Conservation (phyloP, 179 eudicot species). For the Corrigiola litoralis region DNA sequence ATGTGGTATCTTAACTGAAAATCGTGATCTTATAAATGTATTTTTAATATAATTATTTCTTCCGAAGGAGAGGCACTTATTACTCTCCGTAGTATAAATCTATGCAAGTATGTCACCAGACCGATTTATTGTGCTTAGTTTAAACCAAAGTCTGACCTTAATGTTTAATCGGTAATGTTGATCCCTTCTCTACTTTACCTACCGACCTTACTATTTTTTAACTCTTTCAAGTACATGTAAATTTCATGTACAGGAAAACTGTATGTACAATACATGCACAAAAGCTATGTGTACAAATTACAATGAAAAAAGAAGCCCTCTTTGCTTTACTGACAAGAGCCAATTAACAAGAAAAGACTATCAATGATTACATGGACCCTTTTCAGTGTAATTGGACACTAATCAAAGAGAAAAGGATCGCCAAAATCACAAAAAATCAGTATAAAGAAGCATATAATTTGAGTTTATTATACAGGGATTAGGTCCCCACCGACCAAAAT, state of each 20-base stretch:
- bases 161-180: background rate
- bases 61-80: too few relatives aligned
- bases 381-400: background rate
- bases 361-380: slow-evolving; percentile 17
- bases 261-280: background rate
- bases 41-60: too few relatives aligned
- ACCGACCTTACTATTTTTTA: background rate
- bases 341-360: background rate
- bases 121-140: background rate
- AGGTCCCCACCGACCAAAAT: too few relatives aligned
- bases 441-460: too few relatives aligned
- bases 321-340: slow-evolving; percentile 15
- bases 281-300: background rate
- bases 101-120: too few relatives aligned
- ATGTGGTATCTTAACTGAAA: too few relatives aligned
- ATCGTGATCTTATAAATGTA: too few relatives aligned
- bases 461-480: too few relatives aligned
- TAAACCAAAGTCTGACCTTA: background rate
- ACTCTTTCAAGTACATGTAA: slow-evolving; percentile 5
- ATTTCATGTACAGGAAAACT: slow-evolving; percentile 5
- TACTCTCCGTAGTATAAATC: too few relatives aligned
- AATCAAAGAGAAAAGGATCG: too few relatives aligned
- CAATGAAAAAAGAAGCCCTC: background rate
- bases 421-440: background rate
- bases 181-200: background rate